These are phyloP conservation scores for Fusarium agapanthi DNA, from an alignment of 2,329 filamentous ascomycete species.

Conservation along the genomic window DNA sequence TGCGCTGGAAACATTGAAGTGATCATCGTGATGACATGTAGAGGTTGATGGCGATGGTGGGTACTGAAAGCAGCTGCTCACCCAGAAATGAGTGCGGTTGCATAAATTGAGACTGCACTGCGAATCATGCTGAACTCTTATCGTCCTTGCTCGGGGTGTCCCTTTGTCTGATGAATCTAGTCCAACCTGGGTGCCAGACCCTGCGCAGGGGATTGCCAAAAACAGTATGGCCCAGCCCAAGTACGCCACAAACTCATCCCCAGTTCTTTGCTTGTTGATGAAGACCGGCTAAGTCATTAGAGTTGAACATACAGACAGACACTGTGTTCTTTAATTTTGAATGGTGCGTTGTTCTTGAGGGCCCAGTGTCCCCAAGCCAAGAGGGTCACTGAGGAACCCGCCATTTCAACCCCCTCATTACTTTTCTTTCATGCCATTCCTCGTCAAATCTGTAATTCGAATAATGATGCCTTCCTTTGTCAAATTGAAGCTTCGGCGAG, in stretches of 20 bases:
- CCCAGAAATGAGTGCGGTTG: not conserved
- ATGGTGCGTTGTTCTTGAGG: fast-evolving
- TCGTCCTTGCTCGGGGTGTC: not conserved
- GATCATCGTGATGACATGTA: not conserved
- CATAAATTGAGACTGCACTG: fast-evolving
- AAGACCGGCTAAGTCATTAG: not conserved
- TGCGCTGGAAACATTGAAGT: not conserved
- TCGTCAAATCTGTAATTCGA: fast-evolving
- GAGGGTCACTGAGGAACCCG: fast-evolving
- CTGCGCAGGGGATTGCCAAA: not conserved
- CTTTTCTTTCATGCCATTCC: too few species aligned
- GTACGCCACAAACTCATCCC: not conserved
- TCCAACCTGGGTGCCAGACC: not conserved
- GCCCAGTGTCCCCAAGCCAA: not conserved
- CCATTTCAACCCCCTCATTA: fast-evolving
- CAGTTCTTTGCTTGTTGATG: fast-evolving
- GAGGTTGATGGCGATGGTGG: not conserved
- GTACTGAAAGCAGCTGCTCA: not conserved
- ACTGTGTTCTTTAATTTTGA: not conserved
- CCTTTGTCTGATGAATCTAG: not conserved
- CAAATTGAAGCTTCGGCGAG: not conserved
- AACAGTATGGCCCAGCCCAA: fast-evolving
- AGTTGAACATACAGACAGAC: not conserved
- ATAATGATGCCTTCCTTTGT: not conserved
- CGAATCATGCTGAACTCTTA: not conserved